A percentile compares a stretch with the other conserved stretches of the same genome.
phyloP scores from a whole-genome alignment of 306 rosid genomes.

The Gastrolobium villosum region DNA sequence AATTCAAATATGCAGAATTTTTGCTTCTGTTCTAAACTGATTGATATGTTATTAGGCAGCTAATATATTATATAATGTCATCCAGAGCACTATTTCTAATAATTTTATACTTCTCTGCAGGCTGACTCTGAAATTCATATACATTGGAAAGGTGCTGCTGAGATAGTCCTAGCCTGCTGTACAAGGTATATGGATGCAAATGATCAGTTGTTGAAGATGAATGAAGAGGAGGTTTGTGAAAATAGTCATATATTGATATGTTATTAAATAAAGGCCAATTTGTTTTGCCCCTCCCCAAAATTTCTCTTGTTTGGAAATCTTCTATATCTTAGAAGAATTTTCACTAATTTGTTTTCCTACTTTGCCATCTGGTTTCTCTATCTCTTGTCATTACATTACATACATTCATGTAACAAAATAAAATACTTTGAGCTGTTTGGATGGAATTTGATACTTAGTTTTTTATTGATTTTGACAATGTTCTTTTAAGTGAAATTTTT shows the following conservation, averaged over 20 bases:
- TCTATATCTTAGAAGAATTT: not conserved
- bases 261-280: not conserved
- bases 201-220: conserved; percentile 61
- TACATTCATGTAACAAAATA: conserved; percentile 2
- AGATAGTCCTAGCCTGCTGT: conserved; percentile 75
- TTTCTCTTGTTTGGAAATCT: not conserved
- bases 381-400: conserved; percentile 33
- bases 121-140: conserved; percentile 67
- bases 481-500: conserved; percentile 32
- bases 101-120: conserved; percentile 54
- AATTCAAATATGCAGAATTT: not conserved
- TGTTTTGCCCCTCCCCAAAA: not conserved
- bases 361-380: conserved; percentile 3
- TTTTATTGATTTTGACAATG: not conserved
- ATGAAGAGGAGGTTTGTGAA: conserved; percentile 71
- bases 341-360: not conserved
- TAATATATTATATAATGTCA: conserved; percentile 22
- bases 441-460: conserved; percentile 1
- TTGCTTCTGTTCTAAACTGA: conserved; percentile 39
- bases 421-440: conserved; percentile 7
- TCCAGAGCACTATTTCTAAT: conserved; percentile 33
- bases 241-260: conserved; percentile 34
- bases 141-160: conserved; percentile 99
- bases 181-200: conserved; percentile 59
- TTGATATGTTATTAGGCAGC: conserved; percentile 18